Percentiles rank a stretch among this genome's conserved stretches.
Evolutionary conservation across 306 rosid species (phyloP).

Genomic region (Rosa lucieae): DNA sequence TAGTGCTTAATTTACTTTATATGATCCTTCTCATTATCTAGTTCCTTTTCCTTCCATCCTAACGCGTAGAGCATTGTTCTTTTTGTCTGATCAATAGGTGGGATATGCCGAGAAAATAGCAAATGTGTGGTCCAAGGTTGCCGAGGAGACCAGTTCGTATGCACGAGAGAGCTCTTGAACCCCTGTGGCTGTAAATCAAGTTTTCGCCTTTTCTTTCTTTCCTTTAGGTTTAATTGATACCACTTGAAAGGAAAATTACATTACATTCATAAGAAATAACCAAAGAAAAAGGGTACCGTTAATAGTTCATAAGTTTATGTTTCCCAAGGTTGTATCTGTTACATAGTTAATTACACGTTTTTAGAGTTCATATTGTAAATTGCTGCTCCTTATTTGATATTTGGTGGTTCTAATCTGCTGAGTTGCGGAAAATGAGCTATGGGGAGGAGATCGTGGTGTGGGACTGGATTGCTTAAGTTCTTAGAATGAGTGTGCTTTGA

Average conservation of each 20-base stretch:
- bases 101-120: slow-evolving; percentile 97
- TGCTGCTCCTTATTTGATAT: slow-evolving; percentile 17
- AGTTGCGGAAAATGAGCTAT: background rate
- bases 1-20: background rate
- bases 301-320: slow-evolving; percentile 21
- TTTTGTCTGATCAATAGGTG: slow-evolving; percentile 42
- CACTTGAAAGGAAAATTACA: slow-evolving; percentile 24
- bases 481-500: background rate
- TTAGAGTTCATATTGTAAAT: slow-evolving; percentile 24
- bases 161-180: slow-evolving; percentile 54
- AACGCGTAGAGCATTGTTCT: background rate
- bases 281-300: slow-evolving; percentile 1
- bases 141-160: slow-evolving; percentile 73
- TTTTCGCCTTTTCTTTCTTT: slow-evolving; percentile 7
- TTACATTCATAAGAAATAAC: slow-evolving; percentile 35
- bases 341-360: slow-evolving; percentile 21
- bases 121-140: slow-evolving; percentile 83
- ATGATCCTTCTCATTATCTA: background rate
- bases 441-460: background rate
- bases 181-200: slow-evolving; percentile 37
- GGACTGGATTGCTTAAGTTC: background rate
- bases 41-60: background rate
- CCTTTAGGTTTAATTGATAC: slow-evolving; percentile 19
- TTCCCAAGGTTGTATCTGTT: slow-evolving; percentile 27
- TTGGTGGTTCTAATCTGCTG: background rate